Evolutionary conservation across 768 basidiomycete species (phyloP).

Genomic region (Tricholoma sp.): DNA sequence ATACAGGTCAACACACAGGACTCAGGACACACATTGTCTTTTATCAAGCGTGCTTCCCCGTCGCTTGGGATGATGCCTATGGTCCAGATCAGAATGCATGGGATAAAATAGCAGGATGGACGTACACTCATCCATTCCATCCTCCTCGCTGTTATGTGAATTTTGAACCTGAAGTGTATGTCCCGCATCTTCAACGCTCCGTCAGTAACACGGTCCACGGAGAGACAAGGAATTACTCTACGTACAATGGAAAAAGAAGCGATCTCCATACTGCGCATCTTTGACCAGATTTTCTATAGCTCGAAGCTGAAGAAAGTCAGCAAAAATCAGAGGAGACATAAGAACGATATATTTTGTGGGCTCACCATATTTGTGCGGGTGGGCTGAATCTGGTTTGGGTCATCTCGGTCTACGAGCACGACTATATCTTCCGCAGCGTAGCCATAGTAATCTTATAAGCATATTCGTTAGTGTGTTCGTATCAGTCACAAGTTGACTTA

Average conservation of each 20-base stretch:
- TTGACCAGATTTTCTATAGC: constrained; percentile 40
- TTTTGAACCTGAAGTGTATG: constrained; percentile 44
- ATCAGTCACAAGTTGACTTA: constrained; percentile 14
- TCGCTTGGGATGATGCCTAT: constrained; percentile 37
- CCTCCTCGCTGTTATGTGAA: constrained; percentile 39
- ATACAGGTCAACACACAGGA: neutral
- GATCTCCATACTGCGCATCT: constrained; percentile 41
- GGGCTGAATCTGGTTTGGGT: constrained; percentile 27
- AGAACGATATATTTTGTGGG: neutral
- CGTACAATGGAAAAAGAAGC: constrained; percentile 56
- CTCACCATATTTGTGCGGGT: constrained; percentile 40
- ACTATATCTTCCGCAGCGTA: constrained; percentile 36
- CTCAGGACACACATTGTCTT: constrained; percentile 28
- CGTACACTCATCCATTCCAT: constrained; percentile 51
- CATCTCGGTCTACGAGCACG: constrained; percentile 38
- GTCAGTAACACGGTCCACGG: neutral
- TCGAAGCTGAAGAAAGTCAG: constrained; percentile 24
- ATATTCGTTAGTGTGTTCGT: constrained; percentile 3
- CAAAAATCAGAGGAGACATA: neutral
- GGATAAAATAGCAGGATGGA: neutral
- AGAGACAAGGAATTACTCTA: neutral
- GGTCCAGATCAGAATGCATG: neutral
- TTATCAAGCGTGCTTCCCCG: constrained; percentile 26
- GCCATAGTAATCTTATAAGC: constrained; percentile 26
- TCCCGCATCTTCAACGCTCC: constrained; percentile 35